These are phyloP conservation scores for Marchantia polymorpha DNA, from an alignment of 225 moss, liverwort and hornwort species.

Conservation along the genomic window DNA sequence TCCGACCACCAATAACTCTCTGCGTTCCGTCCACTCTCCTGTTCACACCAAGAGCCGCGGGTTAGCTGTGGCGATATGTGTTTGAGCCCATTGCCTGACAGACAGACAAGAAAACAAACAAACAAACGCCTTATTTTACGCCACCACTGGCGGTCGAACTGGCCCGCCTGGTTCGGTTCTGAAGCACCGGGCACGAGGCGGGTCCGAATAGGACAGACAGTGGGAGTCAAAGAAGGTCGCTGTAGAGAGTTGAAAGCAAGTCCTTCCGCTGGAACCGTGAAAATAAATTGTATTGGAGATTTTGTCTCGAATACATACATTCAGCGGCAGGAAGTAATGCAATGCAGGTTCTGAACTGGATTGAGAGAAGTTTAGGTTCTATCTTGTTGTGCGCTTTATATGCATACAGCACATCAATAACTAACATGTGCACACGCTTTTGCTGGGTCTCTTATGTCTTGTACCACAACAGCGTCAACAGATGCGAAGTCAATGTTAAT, in stretches of 20 bases:
- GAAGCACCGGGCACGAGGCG: not conserved
- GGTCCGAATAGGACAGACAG: too few relatives aligned
- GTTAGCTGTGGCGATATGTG: not conserved
- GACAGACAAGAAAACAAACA: too few relatives aligned
- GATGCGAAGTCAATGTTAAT: constrained; percentile 78
- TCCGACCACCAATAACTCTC: not conserved
- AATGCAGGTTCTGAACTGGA: constrained; percentile 6
- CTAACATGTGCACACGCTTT: constrained; percentile 6
- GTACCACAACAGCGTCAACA: constrained; percentile 34
- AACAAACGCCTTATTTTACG: not conserved
- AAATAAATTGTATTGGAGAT: not conserved
- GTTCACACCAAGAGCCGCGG: not conserved
- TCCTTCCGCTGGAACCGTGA: not conserved
- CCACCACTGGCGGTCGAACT: not conserved
- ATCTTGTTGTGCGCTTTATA: not conserved
- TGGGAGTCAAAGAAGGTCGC: not conserved
- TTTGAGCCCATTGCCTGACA: too few relatives aligned
- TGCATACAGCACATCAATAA: not conserved
- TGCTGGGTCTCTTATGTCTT: constrained; percentile 25
- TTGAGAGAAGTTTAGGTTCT: not conserved
- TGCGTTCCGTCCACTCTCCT: not conserved
- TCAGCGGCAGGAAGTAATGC: not conserved
- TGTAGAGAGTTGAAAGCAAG: not conserved
- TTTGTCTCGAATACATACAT: not conserved
- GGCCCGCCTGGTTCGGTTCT: not conserved